A percentile compares a stretch with the other conserved stretches of the same genome.
Conservation (phyloP, 139 green algal genomes). For the Tetraselmis chui region DNA sequence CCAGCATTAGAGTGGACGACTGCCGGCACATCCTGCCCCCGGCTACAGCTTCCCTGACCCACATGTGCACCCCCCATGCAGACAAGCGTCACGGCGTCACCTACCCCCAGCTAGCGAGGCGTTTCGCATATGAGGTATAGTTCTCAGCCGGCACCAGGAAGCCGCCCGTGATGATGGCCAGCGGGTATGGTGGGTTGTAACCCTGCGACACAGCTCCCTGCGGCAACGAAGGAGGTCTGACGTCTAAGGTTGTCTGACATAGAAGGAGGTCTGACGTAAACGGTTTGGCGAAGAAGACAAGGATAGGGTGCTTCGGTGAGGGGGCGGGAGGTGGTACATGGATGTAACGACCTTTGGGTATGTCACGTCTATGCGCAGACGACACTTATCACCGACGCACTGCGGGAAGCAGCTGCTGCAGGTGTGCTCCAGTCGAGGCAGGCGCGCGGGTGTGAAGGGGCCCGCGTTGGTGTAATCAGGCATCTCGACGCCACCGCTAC, state of each 20-base stretch:
- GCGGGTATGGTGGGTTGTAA: constrained; percentile 60
- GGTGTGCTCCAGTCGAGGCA: constrained; percentile 73
- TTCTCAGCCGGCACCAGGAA: constrained; percentile 66
- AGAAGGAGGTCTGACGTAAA: no score
- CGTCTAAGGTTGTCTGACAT: no score
- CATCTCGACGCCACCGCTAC: no score
- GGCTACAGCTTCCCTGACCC: no score
- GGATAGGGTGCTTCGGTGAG: no score
- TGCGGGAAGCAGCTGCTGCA: constrained; percentile 60
- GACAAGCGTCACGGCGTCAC: no score
- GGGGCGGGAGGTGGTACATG: no score
- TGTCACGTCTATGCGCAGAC: constrained; percentile 49
- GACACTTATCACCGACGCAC: constrained; percentile 57
- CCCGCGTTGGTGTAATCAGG: constrained; percentile 40
- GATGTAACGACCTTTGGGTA: constrained; percentile 54
- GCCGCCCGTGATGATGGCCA: constrained; percentile 76
- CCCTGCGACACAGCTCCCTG: constrained; percentile 36
- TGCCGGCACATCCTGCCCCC: no score
- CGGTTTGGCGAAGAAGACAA: no score
- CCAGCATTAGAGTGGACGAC: no score
- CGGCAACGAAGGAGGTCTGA: neutral
- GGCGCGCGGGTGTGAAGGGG: constrained; percentile 33
- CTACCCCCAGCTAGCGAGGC: constrained; percentile 64
- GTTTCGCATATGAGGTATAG: constrained; percentile 61
- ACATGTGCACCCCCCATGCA: no score